A percentile compares a stretch with the other conserved stretches of the same genome.
phyloP scores from a whole-genome alignment of 768 basidiomycete genomes.

The Brasilioporus rufonigricans region DNA sequence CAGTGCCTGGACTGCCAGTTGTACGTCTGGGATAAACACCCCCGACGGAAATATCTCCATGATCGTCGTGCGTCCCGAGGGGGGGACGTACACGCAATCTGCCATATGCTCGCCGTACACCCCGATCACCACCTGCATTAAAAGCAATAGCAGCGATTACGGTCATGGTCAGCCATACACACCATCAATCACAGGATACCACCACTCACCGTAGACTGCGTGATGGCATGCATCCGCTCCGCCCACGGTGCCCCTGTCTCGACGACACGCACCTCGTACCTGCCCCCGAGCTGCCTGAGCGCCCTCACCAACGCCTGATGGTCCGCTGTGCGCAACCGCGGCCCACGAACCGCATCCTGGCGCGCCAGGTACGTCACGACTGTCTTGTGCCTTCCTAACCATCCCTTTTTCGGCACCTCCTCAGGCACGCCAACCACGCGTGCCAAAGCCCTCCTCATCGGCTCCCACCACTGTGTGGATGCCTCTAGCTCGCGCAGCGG shows the following conservation, averaged over 20 bases:
- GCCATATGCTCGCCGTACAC: conserved; percentile 3
- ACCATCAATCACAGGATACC: not conserved
- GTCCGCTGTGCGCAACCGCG: conserved; percentile 51
- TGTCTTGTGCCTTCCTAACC: conserved; percentile 33
- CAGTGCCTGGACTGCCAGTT: not conserved
- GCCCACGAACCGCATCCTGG: conserved; percentile 50
- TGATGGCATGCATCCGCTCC: conserved; percentile 61
- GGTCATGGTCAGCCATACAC: not conserved
- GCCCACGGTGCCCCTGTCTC: conserved; percentile 54
- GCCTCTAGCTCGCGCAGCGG: conserved; percentile 42
- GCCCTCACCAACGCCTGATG: conserved; percentile 62
- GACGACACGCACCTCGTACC: conserved; percentile 56
- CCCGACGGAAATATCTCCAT: conserved; percentile 1
- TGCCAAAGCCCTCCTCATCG: conserved; percentile 44
- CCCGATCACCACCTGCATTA: conserved; percentile 1
- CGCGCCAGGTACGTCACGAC: conserved; percentile 68
- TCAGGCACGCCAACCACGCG: conserved; percentile 39
- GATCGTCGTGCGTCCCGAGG: not conserved
- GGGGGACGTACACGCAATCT: not conserved
- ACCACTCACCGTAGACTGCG: conserved; percentile 60
- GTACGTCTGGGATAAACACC: not conserved
- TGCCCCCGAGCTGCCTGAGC: conserved; percentile 49
- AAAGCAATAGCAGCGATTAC: not conserved
- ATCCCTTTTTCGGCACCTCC: conserved; percentile 12
- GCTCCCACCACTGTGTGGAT: conserved; percentile 70